Conservation (phyloP, 805 yeast species). For the Lachancea lanzarotensis region DNA sequence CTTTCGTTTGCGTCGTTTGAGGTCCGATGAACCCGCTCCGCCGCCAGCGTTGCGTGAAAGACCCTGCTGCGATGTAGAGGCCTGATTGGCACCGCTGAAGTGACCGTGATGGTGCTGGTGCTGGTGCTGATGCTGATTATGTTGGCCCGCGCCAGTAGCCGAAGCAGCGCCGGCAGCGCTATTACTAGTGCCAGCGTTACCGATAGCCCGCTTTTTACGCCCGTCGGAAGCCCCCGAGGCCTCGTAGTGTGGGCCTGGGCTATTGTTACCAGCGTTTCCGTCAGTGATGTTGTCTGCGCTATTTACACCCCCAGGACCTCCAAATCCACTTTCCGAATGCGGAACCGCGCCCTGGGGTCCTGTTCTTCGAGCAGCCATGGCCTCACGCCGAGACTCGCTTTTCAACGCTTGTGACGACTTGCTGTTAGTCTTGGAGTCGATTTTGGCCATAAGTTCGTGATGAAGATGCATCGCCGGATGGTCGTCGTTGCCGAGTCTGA, state of each 20-base stretch:
- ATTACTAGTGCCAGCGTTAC: constrained; percentile 1
- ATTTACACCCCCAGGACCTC: neutral
- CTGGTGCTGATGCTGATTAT: neutral
- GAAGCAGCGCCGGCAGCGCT: constrained; percentile 10
- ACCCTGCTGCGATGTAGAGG: neutral
- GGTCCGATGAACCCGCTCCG: constrained; percentile 6
- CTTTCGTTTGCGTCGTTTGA: constrained; percentile 10
- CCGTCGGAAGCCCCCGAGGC: constrained; percentile 5
- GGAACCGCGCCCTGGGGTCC: neutral
- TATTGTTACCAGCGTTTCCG: no score
- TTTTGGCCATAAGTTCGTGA: constrained; percentile 32
- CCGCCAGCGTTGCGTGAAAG: constrained; percentile 3
- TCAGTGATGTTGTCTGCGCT: neutral
- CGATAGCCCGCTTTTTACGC: constrained; percentile 7
- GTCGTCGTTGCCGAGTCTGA: constrained; percentile 70
- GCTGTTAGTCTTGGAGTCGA: constrained; percentile 17
- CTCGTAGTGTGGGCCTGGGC: constrained; percentile 7
- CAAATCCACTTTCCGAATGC: neutral
- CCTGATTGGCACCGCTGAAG: constrained; percentile 8
- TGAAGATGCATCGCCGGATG: constrained; percentile 78
- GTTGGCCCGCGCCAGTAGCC: neutral
- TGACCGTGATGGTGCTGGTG: constrained; percentile 11
- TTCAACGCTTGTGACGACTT: constrained; percentile 68
- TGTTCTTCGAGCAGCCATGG: constrained; percentile 66
- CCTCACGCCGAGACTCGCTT: constrained; percentile 84